Conservation (phyloP, 169 alveolate species). For the Cryptosporidium andersoni region DNA sequence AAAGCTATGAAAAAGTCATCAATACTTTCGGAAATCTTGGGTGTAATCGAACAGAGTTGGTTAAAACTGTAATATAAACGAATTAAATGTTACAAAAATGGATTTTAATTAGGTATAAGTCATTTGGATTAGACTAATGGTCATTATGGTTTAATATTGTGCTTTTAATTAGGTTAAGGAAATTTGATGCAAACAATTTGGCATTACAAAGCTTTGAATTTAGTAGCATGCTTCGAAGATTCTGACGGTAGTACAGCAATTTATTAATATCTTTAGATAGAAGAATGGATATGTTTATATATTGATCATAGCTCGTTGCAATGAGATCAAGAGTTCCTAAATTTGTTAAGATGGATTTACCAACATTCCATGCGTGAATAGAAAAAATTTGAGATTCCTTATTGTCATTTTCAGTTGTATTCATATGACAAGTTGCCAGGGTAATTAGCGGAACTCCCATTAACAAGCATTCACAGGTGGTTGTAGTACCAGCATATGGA, state of each 20-base stretch:
- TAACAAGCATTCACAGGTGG: constrained; percentile 78
- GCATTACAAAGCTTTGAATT: constrained; percentile 50
- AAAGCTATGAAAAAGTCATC: no score
- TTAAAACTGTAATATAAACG: no score
- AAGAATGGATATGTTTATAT: constrained; percentile 50
- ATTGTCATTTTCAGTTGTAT: background rate
- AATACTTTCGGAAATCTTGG: no score
- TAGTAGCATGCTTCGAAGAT: constrained; percentile 11
- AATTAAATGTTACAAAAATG: no score
- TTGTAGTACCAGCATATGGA: constrained; percentile 83
- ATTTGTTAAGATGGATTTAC: constrained; percentile 69
- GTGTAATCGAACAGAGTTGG: no score
- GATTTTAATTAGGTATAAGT: no score
- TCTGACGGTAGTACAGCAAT: constrained; percentile 19
- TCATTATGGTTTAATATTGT: constrained; percentile 17
- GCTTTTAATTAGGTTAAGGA: background rate
- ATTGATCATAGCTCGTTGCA: constrained; percentile 35
- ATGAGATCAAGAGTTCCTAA: constrained; percentile 69
- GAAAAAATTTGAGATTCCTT: constrained; percentile 11
- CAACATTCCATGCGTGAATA: constrained; percentile 75
- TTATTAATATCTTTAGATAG: constrained; percentile 29
- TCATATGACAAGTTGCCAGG: constrained; percentile 11
- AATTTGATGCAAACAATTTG: constrained; percentile 14
- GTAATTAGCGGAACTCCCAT: constrained; percentile 83
- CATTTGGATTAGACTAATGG: no score